Evolutionary conservation across 2,329 filamentous ascomycete genomes (phyloP).

Genomic region (Trichoderma atrobrunneum): DNA sequence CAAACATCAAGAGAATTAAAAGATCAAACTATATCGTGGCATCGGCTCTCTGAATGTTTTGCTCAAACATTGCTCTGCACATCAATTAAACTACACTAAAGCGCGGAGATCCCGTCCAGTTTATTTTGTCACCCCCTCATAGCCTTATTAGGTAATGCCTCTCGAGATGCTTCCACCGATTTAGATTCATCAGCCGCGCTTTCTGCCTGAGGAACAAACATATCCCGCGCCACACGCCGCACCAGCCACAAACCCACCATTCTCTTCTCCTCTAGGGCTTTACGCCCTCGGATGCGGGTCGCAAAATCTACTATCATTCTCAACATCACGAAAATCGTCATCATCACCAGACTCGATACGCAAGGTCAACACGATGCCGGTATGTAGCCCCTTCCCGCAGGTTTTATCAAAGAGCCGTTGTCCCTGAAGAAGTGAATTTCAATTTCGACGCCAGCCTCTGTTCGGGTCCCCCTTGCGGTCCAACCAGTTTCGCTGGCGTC

Average conservation of each 20-base stretch:
- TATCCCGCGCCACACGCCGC: slow-evolving; percentile 4
- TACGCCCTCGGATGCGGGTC: slow-evolving; percentile 35
- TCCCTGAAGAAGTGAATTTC: not conserved
- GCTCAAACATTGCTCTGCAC: not conserved
- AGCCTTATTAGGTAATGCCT: slow-evolving; percentile 2
- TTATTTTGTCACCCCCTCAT: slow-evolving; percentile 15
- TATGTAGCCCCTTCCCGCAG: slow-evolving; percentile 29
- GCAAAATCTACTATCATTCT: slow-evolving; percentile 34
- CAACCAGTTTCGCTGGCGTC: not conserved
- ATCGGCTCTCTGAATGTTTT: not conserved
- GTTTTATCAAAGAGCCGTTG: not conserved
- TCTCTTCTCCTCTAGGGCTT: slow-evolving; percentile 34
- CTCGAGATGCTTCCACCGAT: not conserved
- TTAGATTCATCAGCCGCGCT: not conserved
- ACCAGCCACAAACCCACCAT: slow-evolving; percentile 21
- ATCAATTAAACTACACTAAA: not conserved
- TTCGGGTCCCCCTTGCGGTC: not conserved
- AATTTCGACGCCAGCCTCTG: slow-evolving; percentile 1
- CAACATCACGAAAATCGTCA: slow-evolving; percentile 33
- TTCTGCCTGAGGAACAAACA: slow-evolving; percentile 23
- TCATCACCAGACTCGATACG: slow-evolving; percentile 38
- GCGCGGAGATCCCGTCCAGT: not conserved
- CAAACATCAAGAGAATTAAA: not conserved
- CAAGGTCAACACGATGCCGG: slow-evolving; percentile 43
- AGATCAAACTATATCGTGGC: not conserved